Evolutionary conservation across 2,329 filamentous ascomycete species (phyloP).

Genomic region (Cyanodermella asteris): DNA sequence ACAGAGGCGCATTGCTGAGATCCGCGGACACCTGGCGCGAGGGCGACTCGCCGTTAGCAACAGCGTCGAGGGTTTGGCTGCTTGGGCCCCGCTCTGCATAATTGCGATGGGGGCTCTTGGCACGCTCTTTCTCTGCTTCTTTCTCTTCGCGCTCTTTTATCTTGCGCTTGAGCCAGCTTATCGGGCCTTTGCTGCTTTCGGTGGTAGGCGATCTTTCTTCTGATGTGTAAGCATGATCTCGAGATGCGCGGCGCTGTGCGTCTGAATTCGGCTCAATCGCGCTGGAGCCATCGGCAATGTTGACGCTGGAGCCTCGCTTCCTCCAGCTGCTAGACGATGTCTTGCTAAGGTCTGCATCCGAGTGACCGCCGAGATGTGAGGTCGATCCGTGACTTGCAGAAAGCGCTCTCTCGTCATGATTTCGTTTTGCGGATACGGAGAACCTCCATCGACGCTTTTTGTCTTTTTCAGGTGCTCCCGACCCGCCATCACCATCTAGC

Average conservation of each 20-base stretch:
- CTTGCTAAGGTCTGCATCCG: slow-evolving; percentile 41
- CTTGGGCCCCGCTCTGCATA: slow-evolving; percentile 15
- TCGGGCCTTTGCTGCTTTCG: slow-evolving; percentile 36
- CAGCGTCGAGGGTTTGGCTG: slow-evolving; percentile 16
- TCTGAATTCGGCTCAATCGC: slow-evolving; percentile 12
- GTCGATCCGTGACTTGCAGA: slow-evolving; percentile 22
- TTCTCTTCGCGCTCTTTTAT: slow-evolving; percentile 35
- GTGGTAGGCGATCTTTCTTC: slow-evolving; percentile 11
- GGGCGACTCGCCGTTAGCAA: slow-evolving; percentile 10
- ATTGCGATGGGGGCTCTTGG: slow-evolving; percentile 25
- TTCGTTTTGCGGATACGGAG: slow-evolving; percentile 31
- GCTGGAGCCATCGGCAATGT: slow-evolving; percentile 3
- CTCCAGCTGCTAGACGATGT: slow-evolving; percentile 44
- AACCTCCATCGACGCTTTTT: slow-evolving; percentile 56
- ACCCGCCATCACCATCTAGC: slow-evolving; percentile 33
- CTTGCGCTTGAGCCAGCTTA: slow-evolving; percentile 44
- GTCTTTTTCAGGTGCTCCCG: slow-evolving; percentile 36
- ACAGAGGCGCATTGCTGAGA: too few relatives aligned
- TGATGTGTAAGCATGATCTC: slow-evolving; percentile 8
- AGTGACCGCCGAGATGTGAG: slow-evolving; percentile 36
- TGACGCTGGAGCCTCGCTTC: slow-evolving; percentile 15
- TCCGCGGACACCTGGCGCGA: too few relatives aligned
- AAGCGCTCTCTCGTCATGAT: slow-evolving; percentile 34
- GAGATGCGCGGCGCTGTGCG: slow-evolving; percentile 18
- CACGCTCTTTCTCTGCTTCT: slow-evolving; percentile 29